These are phyloP conservation scores for Diplodia sapinea DNA, from an alignment of 2,329 filamentous ascomycete species.

Conservation along the genomic window DNA sequence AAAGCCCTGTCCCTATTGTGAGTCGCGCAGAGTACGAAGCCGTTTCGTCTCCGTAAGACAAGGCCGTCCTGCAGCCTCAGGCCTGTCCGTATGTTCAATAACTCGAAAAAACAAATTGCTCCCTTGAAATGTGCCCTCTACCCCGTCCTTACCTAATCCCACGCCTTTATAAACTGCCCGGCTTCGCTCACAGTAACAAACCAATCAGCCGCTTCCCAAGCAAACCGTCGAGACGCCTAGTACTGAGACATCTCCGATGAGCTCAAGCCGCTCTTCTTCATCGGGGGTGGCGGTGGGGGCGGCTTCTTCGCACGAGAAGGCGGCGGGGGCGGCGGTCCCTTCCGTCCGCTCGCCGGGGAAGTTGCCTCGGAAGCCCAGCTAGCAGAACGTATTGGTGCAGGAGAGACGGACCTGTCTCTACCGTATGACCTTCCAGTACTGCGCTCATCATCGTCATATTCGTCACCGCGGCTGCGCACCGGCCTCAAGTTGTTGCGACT, in stretches of 20 bases:
- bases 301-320: constrained; percentile 69
- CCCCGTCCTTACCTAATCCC: not conserved
- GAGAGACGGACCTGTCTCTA: constrained; percentile 58
- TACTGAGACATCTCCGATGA: constrained; percentile 27
- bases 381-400: constrained; percentile 58
- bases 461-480: constrained; percentile 45
- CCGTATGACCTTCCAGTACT: constrained; percentile 38
- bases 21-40: not conserved
- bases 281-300: constrained; percentile 67
- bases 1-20: not conserved
- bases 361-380: constrained; percentile 49
- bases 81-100: constrained; percentile 5
- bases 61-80: constrained; percentile 27
- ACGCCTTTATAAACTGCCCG: not conserved
- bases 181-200: constrained; percentile 1
- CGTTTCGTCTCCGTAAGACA: not conserved
- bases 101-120: constrained; percentile 1
- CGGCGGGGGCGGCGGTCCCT: constrained; percentile 66
- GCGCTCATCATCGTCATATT: constrained; percentile 42
- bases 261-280: constrained; percentile 63
- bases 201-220: not conserved
- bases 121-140: constrained; percentile 14
- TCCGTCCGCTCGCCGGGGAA: constrained; percentile 37
- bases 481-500: constrained; percentile 56
- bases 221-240: not conserved